Base-by-base conservation (phyloP, 176 grass and related monocot genomes). In the Juncus inflexus region DNA sequence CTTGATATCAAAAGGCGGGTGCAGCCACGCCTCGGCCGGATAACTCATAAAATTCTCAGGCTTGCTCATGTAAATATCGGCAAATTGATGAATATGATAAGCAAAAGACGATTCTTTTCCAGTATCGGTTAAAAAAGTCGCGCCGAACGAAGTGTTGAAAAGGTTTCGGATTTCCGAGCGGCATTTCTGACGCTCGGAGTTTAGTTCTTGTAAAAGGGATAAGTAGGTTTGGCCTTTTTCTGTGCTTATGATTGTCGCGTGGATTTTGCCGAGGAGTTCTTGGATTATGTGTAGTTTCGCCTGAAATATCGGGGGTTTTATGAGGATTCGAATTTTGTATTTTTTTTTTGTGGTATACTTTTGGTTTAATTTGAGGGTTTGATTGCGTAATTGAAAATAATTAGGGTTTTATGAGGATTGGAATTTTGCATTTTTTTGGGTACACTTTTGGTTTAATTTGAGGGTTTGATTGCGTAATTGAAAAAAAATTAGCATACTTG, bases 51-150 rank as follows among this genome's bases (percentile, higher is more conserved):
- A 91, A 58, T 97, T 97, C 47, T 97, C 87, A 0, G 90, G 92
- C 55, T 82, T 91, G 77, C 87, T 97, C 0, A 87, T 97, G 59
- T 97, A 97, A 56, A 97, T 80, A 79, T 97, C 92, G 54, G 87
- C 92, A 76, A 91, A 90, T 77, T 97, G 92, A 86, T 97, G 92
- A 59, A 97, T 91, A 80, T 89, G 87, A 72, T 97, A 97, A 62
- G 92, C 55, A 70, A 97, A 97, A 65, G 87, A 74, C 45, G 92
- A 97, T 76, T 97, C 92, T 63, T 77, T 90, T 76, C 92, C 87
- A 9, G 87, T 97, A 72, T 97, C 92, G 13, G 92, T 97, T 73
- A 89, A 85, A 53, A 97, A 91, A 2, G 92, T 97, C 86, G 92
- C 87, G 12, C 92, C 92, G 65, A 91, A 97, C 53, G 62, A 84